phyloP scores from a whole-genome alignment of 805 yeast genomes.

The Ogataea allantospora region DNA sequence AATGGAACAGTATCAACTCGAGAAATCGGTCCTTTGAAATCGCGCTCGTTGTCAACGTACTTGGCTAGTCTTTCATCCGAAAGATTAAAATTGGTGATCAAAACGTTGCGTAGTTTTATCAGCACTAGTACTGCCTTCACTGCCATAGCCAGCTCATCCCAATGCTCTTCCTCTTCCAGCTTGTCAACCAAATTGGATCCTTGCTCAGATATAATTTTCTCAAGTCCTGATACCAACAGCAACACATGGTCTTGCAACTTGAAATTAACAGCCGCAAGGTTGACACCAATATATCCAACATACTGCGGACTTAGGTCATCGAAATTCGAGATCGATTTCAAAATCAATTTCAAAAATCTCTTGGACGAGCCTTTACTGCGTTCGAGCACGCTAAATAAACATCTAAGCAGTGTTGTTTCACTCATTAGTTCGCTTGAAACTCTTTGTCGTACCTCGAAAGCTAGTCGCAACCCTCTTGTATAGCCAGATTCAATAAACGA shows the following conservation, averaged over 20 bases:
- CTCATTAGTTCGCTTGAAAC: slow-evolving; percentile 26
- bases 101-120: slow-evolving; percentile 12
- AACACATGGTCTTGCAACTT: slow-evolving; percentile 51
- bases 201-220: slow-evolving; percentile 40
- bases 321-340: slow-evolving; percentile 31
- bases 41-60: slow-evolving; percentile 24
- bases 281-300: slow-evolving; percentile 36
- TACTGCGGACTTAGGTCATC: slow-evolving; percentile 27
- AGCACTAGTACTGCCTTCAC: slow-evolving; percentile 21
- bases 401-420: slow-evolving; percentile 37
- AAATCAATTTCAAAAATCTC: slow-evolving; percentile 38
- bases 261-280: slow-evolving; percentile 41
- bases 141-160: slow-evolving; percentile 10
- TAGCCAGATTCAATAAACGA: slow-evolving; percentile 67
- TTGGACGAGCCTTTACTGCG: slow-evolving; percentile 39
- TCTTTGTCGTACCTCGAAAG: slow-evolving; percentile 43
- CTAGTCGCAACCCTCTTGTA: slow-evolving; percentile 57
- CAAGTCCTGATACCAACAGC: slow-evolving; percentile 42
- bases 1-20: slow-evolving; percentile 13
- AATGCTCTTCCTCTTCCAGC: slow-evolving; percentile 16
- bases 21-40: slow-evolving; percentile 16
- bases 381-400: slow-evolving; percentile 43
- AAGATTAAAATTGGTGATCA: slow-evolving; percentile 21
- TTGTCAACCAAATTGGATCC: slow-evolving; percentile 38
- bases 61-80: slow-evolving; percentile 20